Evolutionary conservation across 306 rosid species (phyloP), one percentile per base, ranked within the genome.

Genomic region (Morella rubra): DNA sequence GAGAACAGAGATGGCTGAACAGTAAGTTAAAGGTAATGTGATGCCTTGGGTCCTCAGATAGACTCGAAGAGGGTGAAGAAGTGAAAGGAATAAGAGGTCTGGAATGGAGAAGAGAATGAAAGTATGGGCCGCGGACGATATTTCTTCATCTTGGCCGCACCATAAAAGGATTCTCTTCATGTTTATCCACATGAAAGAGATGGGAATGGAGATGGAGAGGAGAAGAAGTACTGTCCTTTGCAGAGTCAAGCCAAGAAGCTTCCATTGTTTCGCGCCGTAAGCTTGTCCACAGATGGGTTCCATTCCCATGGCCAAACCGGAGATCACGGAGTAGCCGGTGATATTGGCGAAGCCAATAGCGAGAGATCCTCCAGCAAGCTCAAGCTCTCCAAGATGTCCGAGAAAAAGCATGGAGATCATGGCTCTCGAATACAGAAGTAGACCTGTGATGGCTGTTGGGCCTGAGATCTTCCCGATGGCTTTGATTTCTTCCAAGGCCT

Each of bases 281-380:
- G 98, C 99, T 80, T 96, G 98, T 0, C 98, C 99, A 41, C 99
- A 96, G 37, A 96, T 93, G 27, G 98, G 98, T 71, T 96, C 99
- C 99, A 96, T 96, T 72, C 99, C 99, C 97, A 93, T 92, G 77
- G 99, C 99, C 22, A 96, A 74, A 0, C 99, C 99, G 2, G 99
- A 93, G 75, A 96, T 88, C 1, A 96, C 96, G 9, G 99, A 96
- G 92, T 96, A 96, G 66, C 99, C 99, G 3, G 96, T 96, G 82
- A 96, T 96, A 89, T 96, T 96, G 6, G 99, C 99, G 37, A 96
- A 91, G 2, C 98, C 98, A 16, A 96, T 96, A 0, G 98, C 84
- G 44, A 96, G 99, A 1, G 99, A 96, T 0, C 99, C 99, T 0
- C 96, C 99, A 0, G 99, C 98, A 0, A 96, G 96, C 66, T 96